Base-by-base conservation (phyloP, 2,329 filamentous ascomycete species). In the Xylaria digitata region DNA sequence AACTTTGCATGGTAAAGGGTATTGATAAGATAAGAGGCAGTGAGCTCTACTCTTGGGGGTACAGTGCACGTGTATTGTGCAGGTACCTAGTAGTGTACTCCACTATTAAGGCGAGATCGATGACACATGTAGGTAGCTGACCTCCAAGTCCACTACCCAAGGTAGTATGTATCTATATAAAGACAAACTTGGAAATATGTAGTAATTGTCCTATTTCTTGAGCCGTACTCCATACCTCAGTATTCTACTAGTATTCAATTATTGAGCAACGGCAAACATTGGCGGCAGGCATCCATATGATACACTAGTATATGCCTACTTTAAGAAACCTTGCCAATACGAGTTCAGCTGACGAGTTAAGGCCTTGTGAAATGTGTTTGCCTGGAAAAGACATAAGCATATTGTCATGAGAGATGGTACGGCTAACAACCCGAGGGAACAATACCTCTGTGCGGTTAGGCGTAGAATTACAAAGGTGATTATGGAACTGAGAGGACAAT, bases 81-180 rank as follows among this genome's bases (percentile, higher is more conserved):
- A 61, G 49, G 49, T 61, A 6, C n/a, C n/a, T n/a, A n/a, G n/a
- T n/a, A n/a, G n/a, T n/a, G 21, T 62, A 62, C 50, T 43, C 58
- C 62, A 64, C 62, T 48, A 64, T 64, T 64, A 64, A 55, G 62
- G 62, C 62, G 42, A 30, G 17, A 53, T 64, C 55, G 26, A 26
- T 26, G 26, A 59, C n/a, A n/a, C n/a, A n/a, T n/a, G n/a, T 34
- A 32, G 32, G 32, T 45, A 32, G 45, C 21, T 48, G 13, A 21
- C 45, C 21, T 11, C 15, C 5, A n/a, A 11, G 17, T 34, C 17
- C 9, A 17, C n/a, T 52, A 34, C 13, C 37, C 4, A 40, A 40
- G 4, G 37, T 15, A 40, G 32, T 34, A 34, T 34, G 32, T 34
- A 34, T 11, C 3, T 34, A 34, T 8, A 7, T 34, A 34, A 26